A percentile compares a stretch with the other conserved stretches of the same genome.
Conservation (phyloP, 148 eudicot species). For the Rhododendron williamsianum region DNA sequence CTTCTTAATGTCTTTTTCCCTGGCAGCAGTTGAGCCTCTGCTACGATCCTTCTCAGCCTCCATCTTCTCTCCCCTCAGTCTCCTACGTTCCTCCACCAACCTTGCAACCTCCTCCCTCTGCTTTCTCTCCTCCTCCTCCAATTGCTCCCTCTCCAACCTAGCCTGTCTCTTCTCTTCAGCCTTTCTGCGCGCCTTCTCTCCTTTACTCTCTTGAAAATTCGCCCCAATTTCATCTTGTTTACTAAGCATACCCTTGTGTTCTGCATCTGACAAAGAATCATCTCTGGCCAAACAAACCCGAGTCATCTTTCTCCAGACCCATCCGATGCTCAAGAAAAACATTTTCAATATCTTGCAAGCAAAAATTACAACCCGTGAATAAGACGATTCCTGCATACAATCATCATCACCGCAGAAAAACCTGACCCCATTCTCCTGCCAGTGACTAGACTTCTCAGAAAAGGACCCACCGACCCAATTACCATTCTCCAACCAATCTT, state of each 20-base stretch:
- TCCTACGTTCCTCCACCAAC: slow-evolving; percentile 88
- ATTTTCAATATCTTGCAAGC: slow-evolving; percentile 43
- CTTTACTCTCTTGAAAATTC: slow-evolving; percentile 65
- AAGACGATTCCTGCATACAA: slow-evolving; percentile 51
- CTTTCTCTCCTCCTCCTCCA: slow-evolving; percentile 94
- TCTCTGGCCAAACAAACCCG: slow-evolving; percentile 54
- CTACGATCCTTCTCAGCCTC: slow-evolving; percentile 76
- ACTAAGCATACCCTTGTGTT: slow-evolving; percentile 39
- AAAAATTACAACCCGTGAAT: slow-evolving; percentile 46
- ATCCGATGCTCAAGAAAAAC: slow-evolving; percentile 43
- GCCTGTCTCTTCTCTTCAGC: slow-evolving; percentile 98
- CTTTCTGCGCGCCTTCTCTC: slow-evolving; percentile 94
- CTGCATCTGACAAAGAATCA: slow-evolving; percentile 52
- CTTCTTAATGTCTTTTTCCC: slow-evolving; percentile 61
- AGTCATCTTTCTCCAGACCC: slow-evolving; percentile 76
- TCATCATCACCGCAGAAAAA: slow-evolving; percentile 45
- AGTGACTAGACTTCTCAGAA: slow-evolving; percentile 45
- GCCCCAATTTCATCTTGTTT: slow-evolving; percentile 66
- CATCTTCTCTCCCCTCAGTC: slow-evolving; percentile 69
- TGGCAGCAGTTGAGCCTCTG: slow-evolving; percentile 40
- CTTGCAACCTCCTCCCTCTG: slow-evolving; percentile 96
- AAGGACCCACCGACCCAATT: slow-evolving; percentile 60
- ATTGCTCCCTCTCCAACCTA: slow-evolving; percentile 82
- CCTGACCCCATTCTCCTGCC: slow-evolving; percentile 42
- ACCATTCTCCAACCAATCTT: slow-evolving; percentile 85